These are phyloP conservation scores for Hanseniaspora uvarum DNA, from an alignment of 1,139 yeast genomes.

Conservation along the genomic window DNA sequence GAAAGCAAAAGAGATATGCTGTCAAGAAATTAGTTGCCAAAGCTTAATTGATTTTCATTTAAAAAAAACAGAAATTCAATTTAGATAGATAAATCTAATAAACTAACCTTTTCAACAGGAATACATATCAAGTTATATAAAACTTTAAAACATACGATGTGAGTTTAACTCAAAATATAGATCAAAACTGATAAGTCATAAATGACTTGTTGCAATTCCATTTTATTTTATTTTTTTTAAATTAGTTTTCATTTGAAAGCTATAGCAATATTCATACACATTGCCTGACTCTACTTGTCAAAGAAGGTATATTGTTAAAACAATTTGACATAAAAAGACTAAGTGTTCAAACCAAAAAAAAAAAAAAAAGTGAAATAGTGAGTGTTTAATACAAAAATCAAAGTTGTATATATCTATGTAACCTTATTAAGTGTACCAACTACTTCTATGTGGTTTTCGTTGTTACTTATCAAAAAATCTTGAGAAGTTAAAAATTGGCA, in stretches of 20 bases:
- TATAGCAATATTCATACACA: too few relatives aligned
- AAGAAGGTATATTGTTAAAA: background rate
- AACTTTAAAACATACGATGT: constrained; percentile 5
- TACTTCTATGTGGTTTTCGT: background rate
- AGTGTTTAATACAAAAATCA: too few relatives aligned
- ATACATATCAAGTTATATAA: constrained; percentile 14
- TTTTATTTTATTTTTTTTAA: background rate
- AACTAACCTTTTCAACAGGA: background rate
- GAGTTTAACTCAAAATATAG: constrained; percentile 11
- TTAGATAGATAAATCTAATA: background rate
- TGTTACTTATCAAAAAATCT: background rate
- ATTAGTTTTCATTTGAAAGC: too few relatives aligned
- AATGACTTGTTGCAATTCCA: background rate
- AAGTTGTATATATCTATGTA: background rate
- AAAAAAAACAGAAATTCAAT: background rate
- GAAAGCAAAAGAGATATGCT: constrained; percentile 93
- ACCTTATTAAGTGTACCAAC: background rate
- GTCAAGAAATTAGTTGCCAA: constrained; percentile 85
- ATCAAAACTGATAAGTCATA: background rate
- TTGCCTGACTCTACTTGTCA: background rate
- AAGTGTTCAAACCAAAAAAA: background rate
- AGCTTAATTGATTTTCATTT: constrained; percentile 44
- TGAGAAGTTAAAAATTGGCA: background rate
- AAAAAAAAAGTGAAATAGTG: background rate
- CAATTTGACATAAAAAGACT: background rate